These are phyloP conservation scores for Aspergillus flavus DNA, from an alignment of 2,329 filamentous ascomycete genomes.

Conservation along the genomic window DNA sequence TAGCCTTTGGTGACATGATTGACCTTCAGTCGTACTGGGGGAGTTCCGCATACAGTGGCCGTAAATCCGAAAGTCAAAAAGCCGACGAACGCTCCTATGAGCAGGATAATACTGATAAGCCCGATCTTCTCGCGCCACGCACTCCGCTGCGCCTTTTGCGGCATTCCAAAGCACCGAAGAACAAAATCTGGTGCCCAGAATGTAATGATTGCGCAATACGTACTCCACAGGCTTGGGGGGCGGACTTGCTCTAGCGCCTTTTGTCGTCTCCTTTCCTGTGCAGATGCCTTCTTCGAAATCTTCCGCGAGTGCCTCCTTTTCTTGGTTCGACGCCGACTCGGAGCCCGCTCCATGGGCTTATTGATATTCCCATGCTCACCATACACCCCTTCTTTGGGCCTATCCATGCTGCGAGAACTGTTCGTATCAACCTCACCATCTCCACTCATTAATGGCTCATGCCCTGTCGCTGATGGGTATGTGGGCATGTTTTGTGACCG, in stretches of 20 bases:
- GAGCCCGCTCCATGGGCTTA: conserved; percentile 46
- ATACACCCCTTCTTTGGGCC: conserved; percentile 43
- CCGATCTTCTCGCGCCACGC: conserved; percentile 99
- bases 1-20: conserved; percentile 81
- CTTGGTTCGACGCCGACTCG: conserved; percentile 41
- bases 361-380: conserved; percentile 39
- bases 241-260: conserved; percentile 66
- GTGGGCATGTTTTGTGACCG: conserved; percentile 93
- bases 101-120: conserved; percentile 86
- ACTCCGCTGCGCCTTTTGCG: conserved; percentile 79
- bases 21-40: conserved; percentile 72
- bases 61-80: conserved; percentile 98
- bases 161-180: conserved; percentile 82
- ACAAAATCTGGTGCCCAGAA: conserved; percentile 92
- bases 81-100: conserved; percentile 86
- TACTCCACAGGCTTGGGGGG: conserved; percentile 88
- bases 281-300: conserved; percentile 57
- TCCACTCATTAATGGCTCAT: conserved; percentile 84
- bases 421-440: conserved; percentile 54
- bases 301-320: conserved; percentile 69
- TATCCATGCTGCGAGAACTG: conserved; percentile 67
- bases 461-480: conserved; percentile 86
- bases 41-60: conserved; percentile 75
- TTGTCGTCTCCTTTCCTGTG: conserved; percentile 62
- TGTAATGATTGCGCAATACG: conserved; percentile 90